Evolutionary conservation across 1,139 yeast species (phyloP).

Genomic region (Diutina siamensis): DNA sequence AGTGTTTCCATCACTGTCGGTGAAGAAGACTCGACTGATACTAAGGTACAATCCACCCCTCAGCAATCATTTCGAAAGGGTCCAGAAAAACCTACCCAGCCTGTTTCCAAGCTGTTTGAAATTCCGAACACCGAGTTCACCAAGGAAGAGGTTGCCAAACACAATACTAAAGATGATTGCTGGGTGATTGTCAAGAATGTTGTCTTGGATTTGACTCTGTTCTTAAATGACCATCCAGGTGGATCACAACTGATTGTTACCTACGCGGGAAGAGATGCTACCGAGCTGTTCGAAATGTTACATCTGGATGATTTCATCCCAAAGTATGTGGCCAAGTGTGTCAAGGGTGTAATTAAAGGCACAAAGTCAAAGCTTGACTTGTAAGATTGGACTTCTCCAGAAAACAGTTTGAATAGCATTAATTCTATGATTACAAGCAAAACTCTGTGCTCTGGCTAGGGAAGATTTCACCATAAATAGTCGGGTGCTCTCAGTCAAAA

Average conservation of each 20-base stretch:
- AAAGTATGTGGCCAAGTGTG: conserved; percentile 35
- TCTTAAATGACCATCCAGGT: conserved; percentile 79
- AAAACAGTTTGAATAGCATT: too few relatives aligned
- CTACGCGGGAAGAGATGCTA: conserved; percentile 88
- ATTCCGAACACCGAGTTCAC: conserved; percentile 36
- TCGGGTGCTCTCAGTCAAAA: too few relatives aligned
- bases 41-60: neutral
- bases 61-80: neutral
- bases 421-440: too few relatives aligned
- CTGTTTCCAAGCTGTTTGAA: neutral
- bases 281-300: conserved; percentile 61
- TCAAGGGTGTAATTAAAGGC: conserved; percentile 41
- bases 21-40: neutral
- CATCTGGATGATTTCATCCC: conserved; percentile 44
- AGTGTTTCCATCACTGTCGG: neutral
- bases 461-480: too few relatives aligned
- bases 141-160: conserved; percentile 49
- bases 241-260: conserved; percentile 62
- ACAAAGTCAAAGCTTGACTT: conserved; percentile 16
- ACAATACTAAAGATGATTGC: conserved; percentile 52
- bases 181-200: conserved; percentile 84
- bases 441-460: too few relatives aligned
- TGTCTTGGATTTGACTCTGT: conserved; percentile 74
- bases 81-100: neutral
- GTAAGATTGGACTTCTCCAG: too few relatives aligned